A percentile compares a stretch with the other conserved stretches of the same genome.
Conservation (phyloP, 257 asterid species). For the Solanum rostratum region DNA sequence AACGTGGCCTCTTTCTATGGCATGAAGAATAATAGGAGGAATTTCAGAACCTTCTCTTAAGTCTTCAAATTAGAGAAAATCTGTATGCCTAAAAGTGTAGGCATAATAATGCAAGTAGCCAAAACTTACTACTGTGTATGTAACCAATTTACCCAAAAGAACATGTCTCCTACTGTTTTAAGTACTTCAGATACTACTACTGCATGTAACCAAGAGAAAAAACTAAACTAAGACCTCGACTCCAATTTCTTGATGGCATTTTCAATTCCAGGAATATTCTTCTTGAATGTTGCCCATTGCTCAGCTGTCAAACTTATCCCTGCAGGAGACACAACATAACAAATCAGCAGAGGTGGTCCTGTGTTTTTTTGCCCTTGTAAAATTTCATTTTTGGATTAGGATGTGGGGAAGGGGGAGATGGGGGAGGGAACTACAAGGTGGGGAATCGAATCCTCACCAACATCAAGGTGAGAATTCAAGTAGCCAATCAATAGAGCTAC, state of each 20-base stretch:
- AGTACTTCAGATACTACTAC: not conserved
- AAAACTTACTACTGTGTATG: not conserved
- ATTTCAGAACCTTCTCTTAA: not conserved
- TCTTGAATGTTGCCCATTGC: constrained; percentile 68
- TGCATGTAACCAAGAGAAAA: not conserved
- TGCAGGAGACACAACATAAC: constrained; percentile 8
- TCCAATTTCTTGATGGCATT: constrained; percentile 76
- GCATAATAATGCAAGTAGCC: not conserved
- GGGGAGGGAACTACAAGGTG: not conserved
- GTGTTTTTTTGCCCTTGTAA: not conserved
- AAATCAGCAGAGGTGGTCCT: not conserved
- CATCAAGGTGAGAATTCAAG: not conserved
- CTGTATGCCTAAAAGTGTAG: not conserved
- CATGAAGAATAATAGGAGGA: not conserved
- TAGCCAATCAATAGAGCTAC: too few relatives aligned
- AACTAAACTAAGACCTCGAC: constrained; percentile 20
- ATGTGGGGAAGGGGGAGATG: not conserved
- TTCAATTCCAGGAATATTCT: constrained; percentile 68
- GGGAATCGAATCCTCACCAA: not conserved
- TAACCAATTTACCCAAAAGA: not conserved
- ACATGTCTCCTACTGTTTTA: not conserved
- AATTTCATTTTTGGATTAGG: not conserved
- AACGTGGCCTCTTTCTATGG: not conserved
- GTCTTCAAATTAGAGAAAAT: not conserved
- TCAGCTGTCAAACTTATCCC: constrained; percentile 89